phyloP scores from a whole-genome alignment of 306 rosid species.

The Adenanthera pavonina region DNA sequence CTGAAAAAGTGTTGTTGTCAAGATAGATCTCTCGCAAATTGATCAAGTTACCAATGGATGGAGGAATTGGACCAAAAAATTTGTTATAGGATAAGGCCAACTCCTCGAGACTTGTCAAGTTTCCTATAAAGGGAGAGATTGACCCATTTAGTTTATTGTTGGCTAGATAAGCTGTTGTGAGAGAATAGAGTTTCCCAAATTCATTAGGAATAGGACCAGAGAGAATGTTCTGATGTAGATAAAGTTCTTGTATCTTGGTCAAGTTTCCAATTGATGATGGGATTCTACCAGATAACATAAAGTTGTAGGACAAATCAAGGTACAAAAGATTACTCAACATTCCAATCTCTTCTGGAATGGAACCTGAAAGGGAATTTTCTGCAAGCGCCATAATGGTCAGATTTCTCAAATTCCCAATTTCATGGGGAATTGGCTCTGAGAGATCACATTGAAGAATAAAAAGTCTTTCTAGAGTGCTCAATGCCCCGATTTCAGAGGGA shows the following conservation, averaged over 20 bases:
- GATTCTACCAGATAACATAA: background rate
- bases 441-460: background rate
- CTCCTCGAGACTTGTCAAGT: background rate
- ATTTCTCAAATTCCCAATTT: constrained; percentile 1
- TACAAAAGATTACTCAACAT: background rate
- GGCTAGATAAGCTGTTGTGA: rapidly evolving
- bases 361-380: background rate
- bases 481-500: background rate
- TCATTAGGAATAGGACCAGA: background rate
- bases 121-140: constrained; percentile 1
- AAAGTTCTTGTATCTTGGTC: background rate
- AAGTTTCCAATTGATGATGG: constrained; percentile 20
- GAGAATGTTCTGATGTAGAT: background rate
- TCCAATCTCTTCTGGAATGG: background rate
- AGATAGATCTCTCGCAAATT: rapidly evolving
- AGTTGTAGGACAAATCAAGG: background rate
- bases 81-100: rapidly evolving
- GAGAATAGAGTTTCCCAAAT: background rate
- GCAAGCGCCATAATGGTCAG: background rate
- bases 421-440: background rate
- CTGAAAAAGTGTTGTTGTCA: background rate
- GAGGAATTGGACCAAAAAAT: background rate
- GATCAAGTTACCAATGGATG: background rate
- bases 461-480: background rate
- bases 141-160: background rate